Evolutionary conservation across 2,329 filamentous ascomycete genomes (phyloP).

Genomic region (Lachnellula cervina): DNA sequence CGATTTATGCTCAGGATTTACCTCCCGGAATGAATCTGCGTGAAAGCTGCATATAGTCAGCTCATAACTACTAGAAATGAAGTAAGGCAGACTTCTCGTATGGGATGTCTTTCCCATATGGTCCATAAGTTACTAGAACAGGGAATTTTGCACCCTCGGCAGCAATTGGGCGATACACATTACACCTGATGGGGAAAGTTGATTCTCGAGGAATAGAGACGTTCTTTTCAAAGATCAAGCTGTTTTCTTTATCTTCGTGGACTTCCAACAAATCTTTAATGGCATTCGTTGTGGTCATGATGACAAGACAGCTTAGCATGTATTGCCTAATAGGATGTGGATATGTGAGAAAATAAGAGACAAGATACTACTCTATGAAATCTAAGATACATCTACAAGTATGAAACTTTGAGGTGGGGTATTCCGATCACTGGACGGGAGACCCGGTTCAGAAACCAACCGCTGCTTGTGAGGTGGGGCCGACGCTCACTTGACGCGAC

Average conservation of each 20-base stretch:
- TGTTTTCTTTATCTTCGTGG: slow-evolving; percentile 10
- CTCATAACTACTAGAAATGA: background rate
- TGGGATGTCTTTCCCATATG: slow-evolving; percentile 68
- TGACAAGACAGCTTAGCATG: background rate
- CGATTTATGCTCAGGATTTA: slow-evolving; percentile 38
- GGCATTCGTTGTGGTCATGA: slow-evolving; percentile 5
- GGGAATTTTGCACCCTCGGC: slow-evolving; percentile 41
- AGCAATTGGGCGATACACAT: slow-evolving; percentile 45
- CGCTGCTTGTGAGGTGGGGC: background rate
- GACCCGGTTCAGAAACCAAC: background rate
- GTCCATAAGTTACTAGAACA: slow-evolving; percentile 66
- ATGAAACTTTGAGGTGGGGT: too few species aligned
- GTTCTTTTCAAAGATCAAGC: slow-evolving; percentile 42
- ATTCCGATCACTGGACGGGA: too few species aligned
- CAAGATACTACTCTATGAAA: too few species aligned
- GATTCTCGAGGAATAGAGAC: slow-evolving; percentile 37
- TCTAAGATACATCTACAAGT: too few species aligned
- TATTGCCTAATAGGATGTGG: too few species aligned
- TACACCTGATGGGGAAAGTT: slow-evolving; percentile 42
- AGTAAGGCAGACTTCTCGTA: slow-evolving; percentile 45
- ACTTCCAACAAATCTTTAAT: slow-evolving; percentile 9
- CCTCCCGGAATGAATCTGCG: slow-evolving; percentile 42
- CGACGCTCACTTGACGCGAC: background rate
- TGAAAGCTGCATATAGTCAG: slow-evolving; percentile 37
- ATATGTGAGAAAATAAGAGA: background rate